These are phyloP conservation scores for Pleurotus platypus DNA, from an alignment of 768 basidiomycete genomes.

Conservation along the genomic window DNA sequence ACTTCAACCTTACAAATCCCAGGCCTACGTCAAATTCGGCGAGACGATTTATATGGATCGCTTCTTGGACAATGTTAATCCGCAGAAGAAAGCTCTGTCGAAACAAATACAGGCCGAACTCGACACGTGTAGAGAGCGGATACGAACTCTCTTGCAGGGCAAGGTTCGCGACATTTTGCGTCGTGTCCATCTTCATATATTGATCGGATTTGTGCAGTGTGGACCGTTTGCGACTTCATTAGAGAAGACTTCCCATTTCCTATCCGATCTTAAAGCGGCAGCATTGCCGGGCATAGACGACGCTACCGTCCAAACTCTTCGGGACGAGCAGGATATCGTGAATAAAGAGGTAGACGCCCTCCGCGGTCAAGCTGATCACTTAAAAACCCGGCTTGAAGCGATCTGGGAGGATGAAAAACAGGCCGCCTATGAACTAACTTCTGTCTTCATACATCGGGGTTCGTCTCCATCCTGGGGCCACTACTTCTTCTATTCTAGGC, in stretches of 20 bases:
- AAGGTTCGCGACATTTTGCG: constrained; percentile 45
- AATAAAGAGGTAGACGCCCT: constrained; percentile 55
- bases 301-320: constrained; percentile 49
- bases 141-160: constrained; percentile 63
- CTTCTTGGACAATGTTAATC: constrained; percentile 76
- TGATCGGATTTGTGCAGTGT: constrained; percentile 36
- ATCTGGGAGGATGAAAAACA: constrained; percentile 68
- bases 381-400: constrained; percentile 69
- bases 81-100: constrained; percentile 65
- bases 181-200: neutral
- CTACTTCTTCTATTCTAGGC: constrained; percentile 93
- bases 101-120: constrained; percentile 70
- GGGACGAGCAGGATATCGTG: constrained; percentile 49
- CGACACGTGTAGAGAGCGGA: constrained; percentile 58
- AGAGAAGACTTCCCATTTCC: constrained; percentile 51
- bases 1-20: constrained; percentile 90
- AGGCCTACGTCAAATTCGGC: constrained; percentile 89
- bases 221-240: constrained; percentile 58
- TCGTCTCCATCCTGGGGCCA: constrained; percentile 85
- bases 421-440: constrained; percentile 84
- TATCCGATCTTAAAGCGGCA: constrained; percentile 42
- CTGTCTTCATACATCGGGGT: constrained; percentile 94
- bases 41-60: constrained; percentile 90
- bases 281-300: constrained; percentile 53
- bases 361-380: constrained; percentile 39